Conservation (phyloP, 495 filamentous ascomycete species). For the Penicillium tannophilum region DNA sequence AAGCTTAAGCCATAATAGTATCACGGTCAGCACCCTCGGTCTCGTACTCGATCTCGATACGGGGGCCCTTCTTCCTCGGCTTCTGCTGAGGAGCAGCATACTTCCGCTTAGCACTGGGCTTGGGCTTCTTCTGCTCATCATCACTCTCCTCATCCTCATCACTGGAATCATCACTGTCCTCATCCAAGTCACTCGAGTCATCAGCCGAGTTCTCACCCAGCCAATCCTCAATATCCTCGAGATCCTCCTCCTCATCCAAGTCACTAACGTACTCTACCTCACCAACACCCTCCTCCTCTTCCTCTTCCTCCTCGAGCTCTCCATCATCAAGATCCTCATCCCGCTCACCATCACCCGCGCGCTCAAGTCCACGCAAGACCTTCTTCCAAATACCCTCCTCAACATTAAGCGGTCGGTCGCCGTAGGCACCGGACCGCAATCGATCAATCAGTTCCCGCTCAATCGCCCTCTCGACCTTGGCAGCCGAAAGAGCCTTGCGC, state of each 20-base stretch:
- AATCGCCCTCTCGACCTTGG: slow-evolving; percentile 94
- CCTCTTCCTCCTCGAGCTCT: slow-evolving; percentile 69
- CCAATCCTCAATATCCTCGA: slow-evolving; percentile 78
- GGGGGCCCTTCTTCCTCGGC: slow-evolving; percentile 67
- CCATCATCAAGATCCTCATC: slow-evolving; percentile 92
- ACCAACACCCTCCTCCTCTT: slow-evolving; percentile 70
- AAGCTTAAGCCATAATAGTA: slow-evolving; percentile 43
- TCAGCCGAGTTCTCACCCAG: slow-evolving; percentile 61
- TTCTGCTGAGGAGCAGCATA: slow-evolving; percentile 57
- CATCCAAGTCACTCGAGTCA: slow-evolving; percentile 52
- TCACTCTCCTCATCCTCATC: slow-evolving; percentile 50
- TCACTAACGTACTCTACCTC: slow-evolving; percentile 86
- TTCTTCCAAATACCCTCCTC: slow-evolving; percentile 97
- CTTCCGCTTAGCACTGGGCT: slow-evolving; percentile 69
- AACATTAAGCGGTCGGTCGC: slow-evolving; percentile 90
- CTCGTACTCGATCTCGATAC: slow-evolving; percentile 73
- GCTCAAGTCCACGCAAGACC: slow-evolving; percentile 88
- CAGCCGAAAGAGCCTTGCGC: slow-evolving; percentile 89
- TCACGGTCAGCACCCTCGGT: slow-evolving; percentile 57
- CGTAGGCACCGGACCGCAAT: slow-evolving; percentile 89
- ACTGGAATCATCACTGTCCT: slow-evolving; percentile 50
- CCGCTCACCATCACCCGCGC: slow-evolving; percentile 76
- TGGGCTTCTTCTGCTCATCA: slow-evolving; percentile 50
- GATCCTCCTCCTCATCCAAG: slow-evolving; percentile 64
- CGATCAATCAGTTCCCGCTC: slow-evolving; percentile 94